Conservation (phyloP, 2,329 filamentous ascomycete species). For the Diplodia mutila region DNA sequence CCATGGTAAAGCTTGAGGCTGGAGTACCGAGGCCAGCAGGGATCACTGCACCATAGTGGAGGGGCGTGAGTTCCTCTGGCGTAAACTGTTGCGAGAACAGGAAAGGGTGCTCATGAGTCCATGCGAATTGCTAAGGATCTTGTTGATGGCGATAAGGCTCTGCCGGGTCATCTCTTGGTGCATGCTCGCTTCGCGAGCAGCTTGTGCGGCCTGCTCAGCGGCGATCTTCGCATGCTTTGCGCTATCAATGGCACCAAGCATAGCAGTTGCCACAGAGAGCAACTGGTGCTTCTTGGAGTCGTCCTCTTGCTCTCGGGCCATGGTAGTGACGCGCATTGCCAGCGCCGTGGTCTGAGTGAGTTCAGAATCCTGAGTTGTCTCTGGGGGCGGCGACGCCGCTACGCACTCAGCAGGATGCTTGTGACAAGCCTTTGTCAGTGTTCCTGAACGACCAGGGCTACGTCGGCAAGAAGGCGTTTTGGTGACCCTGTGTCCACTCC, state of each 20-base stretch:
- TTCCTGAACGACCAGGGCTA: not conserved
- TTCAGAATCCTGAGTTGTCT: not conserved
- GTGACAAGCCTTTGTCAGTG: constrained; percentile 30
- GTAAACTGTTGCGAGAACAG: not conserved
- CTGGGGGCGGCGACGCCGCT: not conserved
- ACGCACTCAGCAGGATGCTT: constrained; percentile 1
- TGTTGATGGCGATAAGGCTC: constrained; percentile 22
- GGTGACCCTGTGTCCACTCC: not conserved
- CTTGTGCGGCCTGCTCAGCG: constrained; percentile 31
- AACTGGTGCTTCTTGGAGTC: constrained; percentile 8
- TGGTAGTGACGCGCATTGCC: constrained; percentile 3
- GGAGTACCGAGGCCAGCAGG: not conserved
- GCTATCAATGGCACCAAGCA: constrained; percentile 30
- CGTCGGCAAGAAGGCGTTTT: not conserved
- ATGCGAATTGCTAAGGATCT: constrained; percentile 3
- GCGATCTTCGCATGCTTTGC: constrained; percentile 32
- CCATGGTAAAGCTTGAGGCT: not conserved
- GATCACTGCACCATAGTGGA: constrained; percentile 3
- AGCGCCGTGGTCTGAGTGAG: not conserved
- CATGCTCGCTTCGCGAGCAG: constrained; percentile 33
- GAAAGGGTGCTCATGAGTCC: not conserved
- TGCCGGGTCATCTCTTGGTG: constrained; percentile 27
- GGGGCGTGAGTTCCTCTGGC: not conserved
- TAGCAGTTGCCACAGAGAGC: constrained; percentile 8
- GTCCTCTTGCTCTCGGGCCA: constrained; percentile 9